Evolutionary conservation across 768 basidiomycete species (phyloP).

Genomic region (Auriscalpium microsporum): DNA sequence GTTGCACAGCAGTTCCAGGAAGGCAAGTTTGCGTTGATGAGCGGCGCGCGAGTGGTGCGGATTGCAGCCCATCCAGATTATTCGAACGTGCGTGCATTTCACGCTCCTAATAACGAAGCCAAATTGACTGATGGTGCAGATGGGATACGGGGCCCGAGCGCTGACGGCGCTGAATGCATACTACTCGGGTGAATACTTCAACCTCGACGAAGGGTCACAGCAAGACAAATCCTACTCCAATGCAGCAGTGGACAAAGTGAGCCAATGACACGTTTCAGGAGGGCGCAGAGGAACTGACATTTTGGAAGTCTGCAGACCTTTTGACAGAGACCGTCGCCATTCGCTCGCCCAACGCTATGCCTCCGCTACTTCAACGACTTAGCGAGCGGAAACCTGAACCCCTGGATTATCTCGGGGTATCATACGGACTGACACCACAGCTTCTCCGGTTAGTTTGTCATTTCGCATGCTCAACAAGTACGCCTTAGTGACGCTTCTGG

Average conservation of each 20-base stretch:
- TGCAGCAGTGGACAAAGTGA: slow-evolving; percentile 41
- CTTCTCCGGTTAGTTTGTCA: slow-evolving; percentile 51
- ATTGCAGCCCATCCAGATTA: slow-evolving; percentile 97
- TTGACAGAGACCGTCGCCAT: slow-evolving; percentile 74
- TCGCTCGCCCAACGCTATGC: slow-evolving; percentile 72
- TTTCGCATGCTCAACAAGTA: background rate
- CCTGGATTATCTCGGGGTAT: slow-evolving; percentile 93
- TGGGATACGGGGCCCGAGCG: slow-evolving; percentile 94
- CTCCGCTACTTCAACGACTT: slow-evolving; percentile 84
- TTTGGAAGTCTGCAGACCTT: slow-evolving; percentile 39
- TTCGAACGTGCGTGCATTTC: slow-evolving; percentile 52
- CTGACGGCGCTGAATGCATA: slow-evolving; percentile 81
- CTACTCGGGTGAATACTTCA: slow-evolving; percentile 89
- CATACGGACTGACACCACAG: slow-evolving; percentile 85
- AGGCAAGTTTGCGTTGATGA: slow-evolving; percentile 82
- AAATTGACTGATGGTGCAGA: slow-evolving; percentile 35
- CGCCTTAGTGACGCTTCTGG: slow-evolving; percentile 1
- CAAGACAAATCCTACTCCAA: slow-evolving; percentile 55
- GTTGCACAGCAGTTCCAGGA: slow-evolving; percentile 95
- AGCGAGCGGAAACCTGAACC: slow-evolving; percentile 84
- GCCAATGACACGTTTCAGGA: too few species aligned
- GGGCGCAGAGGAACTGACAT: background rate
- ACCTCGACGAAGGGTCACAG: slow-evolving; percentile 60
- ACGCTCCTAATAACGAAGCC: slow-evolving; percentile 3
- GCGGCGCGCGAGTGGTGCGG: slow-evolving; percentile 85